Conservation (phyloP, 768 basidiomycete species). For the Russula foetens region DNA sequence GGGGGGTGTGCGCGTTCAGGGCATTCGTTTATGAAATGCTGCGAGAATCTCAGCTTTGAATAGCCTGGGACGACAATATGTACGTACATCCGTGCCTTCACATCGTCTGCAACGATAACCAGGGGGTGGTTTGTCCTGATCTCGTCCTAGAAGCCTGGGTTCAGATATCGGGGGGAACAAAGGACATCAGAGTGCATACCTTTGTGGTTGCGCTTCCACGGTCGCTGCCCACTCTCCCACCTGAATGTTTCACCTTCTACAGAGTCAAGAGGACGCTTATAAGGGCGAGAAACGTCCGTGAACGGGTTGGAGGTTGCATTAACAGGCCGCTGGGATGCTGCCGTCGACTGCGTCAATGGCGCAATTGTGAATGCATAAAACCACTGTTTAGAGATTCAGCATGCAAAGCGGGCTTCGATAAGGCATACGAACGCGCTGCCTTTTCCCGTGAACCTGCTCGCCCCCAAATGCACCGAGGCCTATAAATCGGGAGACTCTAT, state of each 20-base stretch:
- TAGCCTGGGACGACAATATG: neutral
- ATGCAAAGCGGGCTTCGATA: neutral
- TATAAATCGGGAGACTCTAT: slow-evolving; percentile 70
- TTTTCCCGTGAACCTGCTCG: slow-evolving; percentile 51
- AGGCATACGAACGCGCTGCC: slow-evolving; percentile 61
- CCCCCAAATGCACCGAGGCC: slow-evolving; percentile 85
- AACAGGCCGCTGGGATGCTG: slow-evolving; percentile 38
- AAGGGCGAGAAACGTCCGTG: slow-evolving; percentile 31
- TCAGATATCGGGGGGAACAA: neutral
- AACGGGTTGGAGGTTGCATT: slow-evolving; percentile 73
- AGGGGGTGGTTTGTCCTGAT: slow-evolving; percentile 50
- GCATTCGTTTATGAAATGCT: slow-evolving; percentile 76
- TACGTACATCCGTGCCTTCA: slow-evolving; percentile 59
- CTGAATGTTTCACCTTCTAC: slow-evolving; percentile 54
- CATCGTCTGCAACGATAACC: slow-evolving; percentile 77
- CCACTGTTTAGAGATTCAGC: slow-evolving; percentile 48
- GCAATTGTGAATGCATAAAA: slow-evolving; percentile 94
- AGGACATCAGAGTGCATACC: slow-evolving; percentile 31
- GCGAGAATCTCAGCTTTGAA: neutral
- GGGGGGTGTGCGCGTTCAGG: slow-evolving; percentile 70
- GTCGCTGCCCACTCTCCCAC: slow-evolving; percentile 54
- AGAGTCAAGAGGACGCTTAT: slow-evolving; percentile 48
- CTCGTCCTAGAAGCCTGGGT: slow-evolving; percentile 22
- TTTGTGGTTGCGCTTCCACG: slow-evolving; percentile 47
- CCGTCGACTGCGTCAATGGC: slow-evolving; percentile 37